Evolutionary conservation across 176 grass and related monocot genomes (phyloP).

Genomic region (Neostapfia colusana): DNA sequence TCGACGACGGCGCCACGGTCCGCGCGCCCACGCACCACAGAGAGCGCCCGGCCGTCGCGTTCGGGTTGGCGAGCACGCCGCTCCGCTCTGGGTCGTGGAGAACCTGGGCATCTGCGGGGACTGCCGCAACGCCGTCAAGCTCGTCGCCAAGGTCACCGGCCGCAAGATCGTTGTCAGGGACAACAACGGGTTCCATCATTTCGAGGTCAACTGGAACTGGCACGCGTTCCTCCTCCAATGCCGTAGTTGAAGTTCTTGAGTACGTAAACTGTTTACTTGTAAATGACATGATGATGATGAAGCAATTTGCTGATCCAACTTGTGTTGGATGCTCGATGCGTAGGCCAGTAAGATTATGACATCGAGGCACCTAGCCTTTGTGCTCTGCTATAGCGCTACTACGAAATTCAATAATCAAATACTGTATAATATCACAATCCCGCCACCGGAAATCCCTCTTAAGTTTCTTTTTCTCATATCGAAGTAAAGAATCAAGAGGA

Average conservation of each 20-base stretch:
- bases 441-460: not conserved
- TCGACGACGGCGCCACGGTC: conserved; percentile 72
- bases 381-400: conserved; percentile 10
- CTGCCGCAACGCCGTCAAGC: conserved; percentile 82
- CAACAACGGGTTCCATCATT: conserved; percentile 91
- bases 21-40: conserved; percentile 92
- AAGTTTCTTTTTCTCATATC: conserved; percentile 50
- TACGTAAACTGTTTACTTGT: conserved; percentile 29
- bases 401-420: conserved; percentile 18
- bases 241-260: not conserved
- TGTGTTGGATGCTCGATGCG: not conserved
- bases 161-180: conserved; percentile 85
- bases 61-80: conserved; percentile 70
- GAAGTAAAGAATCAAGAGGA: conserved; percentile 47
- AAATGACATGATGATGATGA: not conserved
- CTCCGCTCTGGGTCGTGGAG: conserved; percentile 79
- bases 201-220: too few species aligned
- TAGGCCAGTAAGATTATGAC: not conserved
- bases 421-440: conserved; percentile 18
- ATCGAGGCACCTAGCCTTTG: not conserved
- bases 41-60: conserved; percentile 82
- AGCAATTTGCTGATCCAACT: not conserved
- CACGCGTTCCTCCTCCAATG: not conserved
- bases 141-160: conserved; percentile 72
- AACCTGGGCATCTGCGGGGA: conserved; percentile 88